Evolutionary conservation across 805 yeast genomes (phyloP), one percentile per base, ranked within the genome.

Genomic region (Tetrapisispora arboricola): DNA sequence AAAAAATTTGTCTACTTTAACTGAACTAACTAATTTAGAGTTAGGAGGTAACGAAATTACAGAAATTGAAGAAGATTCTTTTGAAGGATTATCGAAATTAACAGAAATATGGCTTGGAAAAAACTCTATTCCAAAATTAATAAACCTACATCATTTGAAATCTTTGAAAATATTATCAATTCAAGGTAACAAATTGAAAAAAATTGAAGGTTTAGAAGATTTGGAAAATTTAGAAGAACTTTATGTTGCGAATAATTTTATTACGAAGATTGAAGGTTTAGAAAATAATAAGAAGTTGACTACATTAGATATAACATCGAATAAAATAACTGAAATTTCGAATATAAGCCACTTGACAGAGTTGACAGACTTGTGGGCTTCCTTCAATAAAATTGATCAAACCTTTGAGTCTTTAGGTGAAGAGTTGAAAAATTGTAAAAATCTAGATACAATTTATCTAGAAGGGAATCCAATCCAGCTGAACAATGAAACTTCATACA

Each of bases 351-450:
- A 83, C 50, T 70, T 92, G 43, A 59, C 49, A 1, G 54, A 79
- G n/a, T 68, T 92, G 43, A 87, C 95, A 8, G 99, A 92, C 61
- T 67, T 92, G 40, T 92, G 99, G 98, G 86, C 94, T 20, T 83
- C 95, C 0, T 75, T 76, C 53, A 92, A 90, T 60, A 61, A 73
- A 51, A 60, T 92, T 18, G 72, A 75, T 26, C 63, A 58, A 40
- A 67, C 75, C 31, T 88, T 84, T 60, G 76, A 78, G 26, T 80
- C 85, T 39, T 64, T 92, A 35, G 78, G 76, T 39, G 59, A 71
- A 17, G 79, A 85, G 55, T 69, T 92, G 44, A 76, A 78, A 12
- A 65, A 66, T 30, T 65, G 85, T 39, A 73, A 76, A 1, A 66
- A 72, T 6, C 66, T 92, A 40, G 94, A 86, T 39, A 86, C 95